A percentile compares a stretch with the other conserved stretches of the same genome.
These are phyloP conservation scores for Triangularia setosa DNA, from an alignment of 2,329 filamentous ascomycete species.

Conservation along the genomic window DNA sequence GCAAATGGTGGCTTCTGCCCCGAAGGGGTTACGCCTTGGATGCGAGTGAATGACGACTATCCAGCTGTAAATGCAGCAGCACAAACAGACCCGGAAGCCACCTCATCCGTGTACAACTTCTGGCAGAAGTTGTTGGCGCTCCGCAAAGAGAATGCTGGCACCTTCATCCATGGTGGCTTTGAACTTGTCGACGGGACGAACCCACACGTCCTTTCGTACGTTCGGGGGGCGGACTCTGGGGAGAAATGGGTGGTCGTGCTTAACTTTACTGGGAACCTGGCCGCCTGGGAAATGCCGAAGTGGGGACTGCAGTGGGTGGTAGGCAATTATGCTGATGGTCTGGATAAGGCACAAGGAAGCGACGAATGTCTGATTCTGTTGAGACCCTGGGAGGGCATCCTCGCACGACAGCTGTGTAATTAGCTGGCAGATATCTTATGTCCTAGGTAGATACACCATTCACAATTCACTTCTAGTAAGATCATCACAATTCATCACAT, in stretches of 20 bases:
- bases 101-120: slow-evolving; percentile 52
- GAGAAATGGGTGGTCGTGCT: slow-evolving; percentile 34
- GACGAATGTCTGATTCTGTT: not conserved
- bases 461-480: no score
- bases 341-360: not conserved
- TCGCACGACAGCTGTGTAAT: not conserved
- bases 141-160: slow-evolving; percentile 52
- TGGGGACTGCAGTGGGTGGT: not conserved
- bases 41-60: slow-evolving; percentile 58
- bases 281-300: not conserved
- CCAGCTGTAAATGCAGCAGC: slow-evolving; percentile 50
- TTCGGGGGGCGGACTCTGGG: slow-evolving; percentile 31
- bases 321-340: not conserved
- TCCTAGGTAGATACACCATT: no score
- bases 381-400: not conserved
- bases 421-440: not conserved
- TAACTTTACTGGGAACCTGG: slow-evolving; percentile 39
- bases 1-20: slow-evolving; percentile 58
- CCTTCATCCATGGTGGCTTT: slow-evolving; percentile 61
- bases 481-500: not conserved
- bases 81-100: slow-evolving; percentile 37
- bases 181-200: slow-evolving; percentile 47
- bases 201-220: slow-evolving; percentile 42
- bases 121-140: slow-evolving; percentile 55
- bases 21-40: slow-evolving; percentile 48